phyloP scores from a whole-genome alignment of 169 alveolate species.

The Cryptosporidium felis region DNA sequence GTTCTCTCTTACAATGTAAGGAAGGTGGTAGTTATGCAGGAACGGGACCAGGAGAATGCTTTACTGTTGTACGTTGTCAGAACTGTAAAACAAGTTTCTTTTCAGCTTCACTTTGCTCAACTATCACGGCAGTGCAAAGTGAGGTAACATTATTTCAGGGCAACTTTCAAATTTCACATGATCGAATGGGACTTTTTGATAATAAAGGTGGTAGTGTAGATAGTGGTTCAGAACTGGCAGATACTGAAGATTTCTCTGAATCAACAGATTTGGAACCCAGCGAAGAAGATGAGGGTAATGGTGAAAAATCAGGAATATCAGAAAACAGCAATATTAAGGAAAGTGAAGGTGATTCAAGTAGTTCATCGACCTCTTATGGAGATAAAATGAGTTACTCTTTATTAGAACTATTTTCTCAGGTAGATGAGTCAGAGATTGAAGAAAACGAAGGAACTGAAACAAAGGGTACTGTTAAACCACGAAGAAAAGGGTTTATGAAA shows the following conservation, averaged over 20 bases:
- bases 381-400: not conserved
- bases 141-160: slow-evolving; percentile 47
- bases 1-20: slow-evolving; percentile 17
- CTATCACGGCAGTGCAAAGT: not conserved
- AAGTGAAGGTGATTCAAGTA: not conserved
- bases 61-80: slow-evolving; percentile 20
- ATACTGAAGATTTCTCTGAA: not conserved
- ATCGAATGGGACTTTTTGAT: not conserved
- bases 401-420: slow-evolving; percentile 37
- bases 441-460: too few species aligned
- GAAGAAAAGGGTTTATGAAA: too few species aligned
- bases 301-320: not conserved
- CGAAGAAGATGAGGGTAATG: not conserved
- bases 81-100: not conserved
- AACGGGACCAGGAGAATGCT: slow-evolving; percentile 27
- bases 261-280: not conserved
- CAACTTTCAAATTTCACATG: not conserved
- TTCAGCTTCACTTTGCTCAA: not conserved
- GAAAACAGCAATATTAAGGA: not conserved
- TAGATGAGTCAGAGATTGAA: slow-evolving; percentile 1
- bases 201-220: too few species aligned
- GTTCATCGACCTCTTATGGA: not conserved
- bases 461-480: too few species aligned
- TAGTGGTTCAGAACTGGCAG: too few species aligned
- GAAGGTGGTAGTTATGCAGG: slow-evolving; percentile 21